Evolutionary conservation across 2,329 filamentous ascomycete genomes (phyloP), one percentile per base, ranked within the genome.

Genomic region (Penicillium sp.): DNA sequence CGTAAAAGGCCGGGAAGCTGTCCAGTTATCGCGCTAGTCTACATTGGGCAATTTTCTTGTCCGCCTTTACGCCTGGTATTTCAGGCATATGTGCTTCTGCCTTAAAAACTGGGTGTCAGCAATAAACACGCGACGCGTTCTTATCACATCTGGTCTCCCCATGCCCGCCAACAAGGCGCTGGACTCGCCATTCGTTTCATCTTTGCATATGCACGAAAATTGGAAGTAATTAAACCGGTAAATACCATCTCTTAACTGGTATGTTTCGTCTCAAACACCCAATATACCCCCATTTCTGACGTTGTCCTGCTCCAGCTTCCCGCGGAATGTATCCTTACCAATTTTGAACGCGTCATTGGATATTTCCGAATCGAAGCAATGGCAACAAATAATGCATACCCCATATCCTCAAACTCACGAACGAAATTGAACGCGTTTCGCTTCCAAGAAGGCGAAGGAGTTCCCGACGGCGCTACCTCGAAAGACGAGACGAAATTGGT

Each of bases 341-440:
- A 46, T 50, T 59, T 60, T 60, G 50, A 62, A 52, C 50, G 38
- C 50, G 35, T 46, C 48, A 52, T 56, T 59, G 59, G 51, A 54
- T 46, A 57, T 44, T 47, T 50, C 54, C 54, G 52, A 56, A 65
- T 56, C 54, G 51, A 60, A 51, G 47, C 50, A 52, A 67, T 71
- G 64, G 59, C 69, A 44, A 58, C 59, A 46, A 65, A 64, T 27
- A 60, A 61, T 18, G 50, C 65, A 27, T 63, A 65, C 39, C 65
- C 78, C 51, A 76, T 82, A 8, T 83, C 80, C 12, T 74, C 76
- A 5, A 75, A 80, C 59, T 80, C 81, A 3, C 80, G 78, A 54
- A 75, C 76, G 5, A 85, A 83, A 68, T 71, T 84, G 52, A 79
- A 80, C 65, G 75, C 77, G 31, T 85, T 84, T 60, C 77, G 80